Percentiles rank a stretch among this genome's conserved stretches.
phyloP scores from a whole-genome alignment of 2,329 filamentous ascomycete genomes.

The Diaporthe nobilis region DNA sequence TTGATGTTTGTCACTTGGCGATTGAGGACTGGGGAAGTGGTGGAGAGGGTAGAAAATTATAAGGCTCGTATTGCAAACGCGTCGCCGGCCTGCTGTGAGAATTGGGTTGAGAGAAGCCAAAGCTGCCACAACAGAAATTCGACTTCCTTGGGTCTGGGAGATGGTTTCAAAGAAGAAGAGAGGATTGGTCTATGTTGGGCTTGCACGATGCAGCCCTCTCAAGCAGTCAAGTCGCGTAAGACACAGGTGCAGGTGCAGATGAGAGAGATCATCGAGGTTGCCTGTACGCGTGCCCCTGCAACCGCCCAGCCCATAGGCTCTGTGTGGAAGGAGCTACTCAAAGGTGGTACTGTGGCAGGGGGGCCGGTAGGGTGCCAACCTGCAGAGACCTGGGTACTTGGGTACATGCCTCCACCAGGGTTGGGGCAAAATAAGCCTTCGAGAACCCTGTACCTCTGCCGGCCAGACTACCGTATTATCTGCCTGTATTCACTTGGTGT shows the following conservation, averaged over 20 bases:
- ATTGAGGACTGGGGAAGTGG: neutral
- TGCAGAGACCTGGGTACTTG: neutral
- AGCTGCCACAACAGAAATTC: neutral
- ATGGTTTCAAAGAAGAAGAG: neutral
- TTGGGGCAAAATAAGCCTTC: neutral
- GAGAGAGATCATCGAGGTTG: neutral
- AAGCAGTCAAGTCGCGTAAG: constrained; percentile 12
- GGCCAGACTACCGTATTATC: too few species aligned
- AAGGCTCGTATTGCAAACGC: constrained; percentile 23
- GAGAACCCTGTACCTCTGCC: neutral
- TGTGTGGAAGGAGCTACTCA: neutral
- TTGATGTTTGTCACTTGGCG: neutral
- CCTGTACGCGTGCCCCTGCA: constrained; percentile 24
- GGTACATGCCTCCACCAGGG: neutral
- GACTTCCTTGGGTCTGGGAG: neutral
- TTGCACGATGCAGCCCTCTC: neutral
- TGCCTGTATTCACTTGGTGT: neutral
- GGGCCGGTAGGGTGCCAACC: neutral
- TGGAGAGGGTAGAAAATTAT: constrained; percentile 15
- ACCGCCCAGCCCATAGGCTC: neutral
- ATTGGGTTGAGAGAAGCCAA: neutral
- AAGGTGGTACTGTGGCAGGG: neutral
- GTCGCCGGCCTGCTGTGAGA: neutral
- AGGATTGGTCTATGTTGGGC: neutral
- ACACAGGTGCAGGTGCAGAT: constrained; percentile 3